Evolutionary conservation across 2,329 filamentous ascomycete species (phyloP).

Genomic region (Ophiostoma australiae): DNA sequence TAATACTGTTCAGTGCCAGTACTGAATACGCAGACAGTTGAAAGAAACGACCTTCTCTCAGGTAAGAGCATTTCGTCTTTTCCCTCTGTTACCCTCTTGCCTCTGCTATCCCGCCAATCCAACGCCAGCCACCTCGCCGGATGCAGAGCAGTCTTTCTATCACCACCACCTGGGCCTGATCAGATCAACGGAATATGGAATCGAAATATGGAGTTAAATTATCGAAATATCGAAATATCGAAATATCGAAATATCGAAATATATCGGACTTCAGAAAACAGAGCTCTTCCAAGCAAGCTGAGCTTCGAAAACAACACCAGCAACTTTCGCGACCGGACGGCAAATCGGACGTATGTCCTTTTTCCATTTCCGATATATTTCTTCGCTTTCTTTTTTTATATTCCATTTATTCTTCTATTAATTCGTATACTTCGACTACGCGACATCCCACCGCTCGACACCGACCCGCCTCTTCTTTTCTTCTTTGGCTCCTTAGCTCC

Average conservation of each 20-base stretch:
- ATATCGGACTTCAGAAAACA: not conserved
- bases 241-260: not conserved
- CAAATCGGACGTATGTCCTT: not conserved
- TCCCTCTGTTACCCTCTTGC: not conserved
- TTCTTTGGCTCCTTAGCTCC: not conserved
- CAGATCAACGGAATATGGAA: not conserved
- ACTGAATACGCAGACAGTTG: not conserved
- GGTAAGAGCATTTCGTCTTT: not conserved
- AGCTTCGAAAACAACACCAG: no score
- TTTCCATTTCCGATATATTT: not conserved
- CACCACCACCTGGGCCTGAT: not conserved
- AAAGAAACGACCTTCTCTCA: not conserved
- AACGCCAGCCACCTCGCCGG: not conserved
- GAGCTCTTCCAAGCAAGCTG: not conserved
- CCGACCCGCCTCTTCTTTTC: constrained; percentile 12
- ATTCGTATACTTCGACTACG: not conserved
- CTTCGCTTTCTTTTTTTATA: not conserved
- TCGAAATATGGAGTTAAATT: no score
- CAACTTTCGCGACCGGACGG: not conserved
- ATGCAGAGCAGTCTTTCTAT: not conserved
- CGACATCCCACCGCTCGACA: not conserved
- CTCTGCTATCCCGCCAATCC: not conserved
- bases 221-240: not conserved
- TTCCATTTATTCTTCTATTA: not conserved
- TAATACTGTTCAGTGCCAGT: not conserved